phyloP scores from a whole-genome alignment of 2,329 filamentous ascomycete species.

The Rosellinia necatrix region DNA sequence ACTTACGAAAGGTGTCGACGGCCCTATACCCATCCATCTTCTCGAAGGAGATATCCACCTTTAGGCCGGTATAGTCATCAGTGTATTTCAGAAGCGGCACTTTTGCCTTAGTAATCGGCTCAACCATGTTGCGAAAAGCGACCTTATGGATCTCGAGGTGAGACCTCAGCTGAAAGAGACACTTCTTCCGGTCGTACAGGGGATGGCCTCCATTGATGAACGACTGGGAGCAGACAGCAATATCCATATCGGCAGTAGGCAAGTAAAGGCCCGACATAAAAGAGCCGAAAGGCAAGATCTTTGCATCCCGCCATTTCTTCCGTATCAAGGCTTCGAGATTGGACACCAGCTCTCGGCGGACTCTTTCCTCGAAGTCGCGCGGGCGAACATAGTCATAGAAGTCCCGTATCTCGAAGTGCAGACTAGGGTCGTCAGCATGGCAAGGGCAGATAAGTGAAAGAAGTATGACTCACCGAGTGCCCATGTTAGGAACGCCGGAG shows the following conservation, averaged over 20 bases:
- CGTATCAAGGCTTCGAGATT: conserved; percentile 67
- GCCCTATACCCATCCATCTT: conserved; percentile 82
- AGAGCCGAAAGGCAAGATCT: conserved; percentile 83
- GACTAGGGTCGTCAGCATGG: conserved; percentile 49
- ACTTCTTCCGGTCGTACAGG: conserved; percentile 56
- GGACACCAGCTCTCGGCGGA: conserved; percentile 73
- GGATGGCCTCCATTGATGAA: conserved; percentile 60
- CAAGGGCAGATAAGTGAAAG: background rate
- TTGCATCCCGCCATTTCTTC: conserved; percentile 61
- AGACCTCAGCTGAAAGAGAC: conserved; percentile 65
- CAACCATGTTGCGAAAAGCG: conserved; percentile 61
- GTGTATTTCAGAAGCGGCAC: conserved; percentile 93
- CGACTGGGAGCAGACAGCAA: conserved; percentile 72
- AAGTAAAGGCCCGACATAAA: conserved; percentile 80
- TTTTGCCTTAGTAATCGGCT: conserved; percentile 74
- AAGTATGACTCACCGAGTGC: conserved; percentile 56
- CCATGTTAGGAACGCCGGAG: conserved; percentile 56
- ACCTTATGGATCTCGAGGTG: conserved; percentile 63
- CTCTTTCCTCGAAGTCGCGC: conserved; percentile 72
- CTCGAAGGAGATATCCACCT: conserved; percentile 94
- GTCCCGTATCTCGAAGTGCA: conserved; percentile 88
- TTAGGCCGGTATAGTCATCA: conserved; percentile 76
- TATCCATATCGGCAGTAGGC: conserved; percentile 85
- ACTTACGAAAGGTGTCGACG: conserved; percentile 77
- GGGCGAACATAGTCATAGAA: conserved; percentile 88